Evolutionary conservation across 345 rosid species (phyloP), one percentile per base, ranked within the genome.

Genomic region (Populus alba): DNA sequence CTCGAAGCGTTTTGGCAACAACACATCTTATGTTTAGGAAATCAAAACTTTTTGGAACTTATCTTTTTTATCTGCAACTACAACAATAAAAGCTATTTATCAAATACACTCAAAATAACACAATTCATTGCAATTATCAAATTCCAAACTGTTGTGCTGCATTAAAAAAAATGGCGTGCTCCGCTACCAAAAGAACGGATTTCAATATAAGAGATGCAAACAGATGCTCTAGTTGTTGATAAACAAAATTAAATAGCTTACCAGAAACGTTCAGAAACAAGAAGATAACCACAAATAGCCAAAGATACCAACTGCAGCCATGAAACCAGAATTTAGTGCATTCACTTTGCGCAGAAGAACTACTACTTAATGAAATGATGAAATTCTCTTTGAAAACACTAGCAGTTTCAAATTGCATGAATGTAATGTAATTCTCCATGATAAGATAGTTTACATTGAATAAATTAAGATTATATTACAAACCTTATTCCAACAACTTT

Each of bases 401-500:
- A 20, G n/a, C 59, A 53, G 59, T 18, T 53, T 53, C 11, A n/a
- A 9, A n/a, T 57, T 57, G 29, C 63, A 59, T 10, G 63, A 13
- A 59, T n/a, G 5, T n/a, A 59, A 59, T n/a, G 29, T 41, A 0
- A 41, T 41, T 17, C 12, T 53, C 29, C 15, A n/a, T 59, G 63
- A 59, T n/a, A 11, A n/a, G 23, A 59, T 9, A 59, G 27, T n/a
- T 59, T 57, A 8, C 63, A n/a, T 57, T 57, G 63, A 29, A n/a
- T 57, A n/a, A 41, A 11, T 41, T 41, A 41, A 9, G 63, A n/a
- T 23, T 59, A 59, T 29, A 5, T 33, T 57, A 73, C 84, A 73
- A 59, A 89, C 99, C 98, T 92, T 81, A 94, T 91, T 66, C 99
- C 99, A 6, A 97, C 94, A 41, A 97, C 98, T 88, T 81, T 89